A percentile compares a stretch with the other conserved stretches of the same genome.
phyloP scores from a whole-genome alignment of 306 rosid genomes.

The Betula pendula region DNA sequence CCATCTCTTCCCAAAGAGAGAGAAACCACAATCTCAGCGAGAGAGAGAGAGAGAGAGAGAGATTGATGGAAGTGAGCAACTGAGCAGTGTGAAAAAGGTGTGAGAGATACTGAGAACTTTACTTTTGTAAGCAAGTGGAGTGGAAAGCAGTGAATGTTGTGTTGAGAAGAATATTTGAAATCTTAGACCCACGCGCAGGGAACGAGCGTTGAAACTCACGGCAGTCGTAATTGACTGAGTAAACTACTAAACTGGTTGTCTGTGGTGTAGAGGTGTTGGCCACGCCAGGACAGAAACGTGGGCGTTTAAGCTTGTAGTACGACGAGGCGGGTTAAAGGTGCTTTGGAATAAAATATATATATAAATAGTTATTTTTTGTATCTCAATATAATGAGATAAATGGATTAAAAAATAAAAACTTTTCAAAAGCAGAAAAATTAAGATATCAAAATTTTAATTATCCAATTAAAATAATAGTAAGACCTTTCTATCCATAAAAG shows the following conservation, averaged over 20 bases:
- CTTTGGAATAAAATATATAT: too few species aligned
- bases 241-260: too few species aligned
- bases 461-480: too few species aligned
- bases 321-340: background rate
- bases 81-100: background rate
- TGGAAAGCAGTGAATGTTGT: conserved; percentile 17
- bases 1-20: conserved; percentile 37
- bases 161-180: background rate
- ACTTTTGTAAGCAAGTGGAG: background rate
- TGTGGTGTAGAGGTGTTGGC: background rate
- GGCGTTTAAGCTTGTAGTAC: background rate
- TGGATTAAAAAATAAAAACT: too few species aligned
- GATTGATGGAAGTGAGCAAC: background rate
- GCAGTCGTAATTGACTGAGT: background rate
- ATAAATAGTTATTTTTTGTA: too few species aligned
- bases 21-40: conserved; percentile 7
- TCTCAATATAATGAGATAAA: too few species aligned
- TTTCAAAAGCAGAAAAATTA: too few species aligned
- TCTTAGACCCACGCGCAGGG: conserved; percentile 1
- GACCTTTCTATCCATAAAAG: too few species aligned
- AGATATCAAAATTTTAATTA: too few species aligned
- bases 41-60: conserved; percentile 16
- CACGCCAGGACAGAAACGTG: background rate
- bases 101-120: conserved; percentile 5
- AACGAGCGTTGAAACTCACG: background rate